A percentile compares a stretch with the other conserved stretches of the same genome.
phyloP scores from a whole-genome alignment of 768 basidiomycete species.

The Gymnopilus junonius region DNA sequence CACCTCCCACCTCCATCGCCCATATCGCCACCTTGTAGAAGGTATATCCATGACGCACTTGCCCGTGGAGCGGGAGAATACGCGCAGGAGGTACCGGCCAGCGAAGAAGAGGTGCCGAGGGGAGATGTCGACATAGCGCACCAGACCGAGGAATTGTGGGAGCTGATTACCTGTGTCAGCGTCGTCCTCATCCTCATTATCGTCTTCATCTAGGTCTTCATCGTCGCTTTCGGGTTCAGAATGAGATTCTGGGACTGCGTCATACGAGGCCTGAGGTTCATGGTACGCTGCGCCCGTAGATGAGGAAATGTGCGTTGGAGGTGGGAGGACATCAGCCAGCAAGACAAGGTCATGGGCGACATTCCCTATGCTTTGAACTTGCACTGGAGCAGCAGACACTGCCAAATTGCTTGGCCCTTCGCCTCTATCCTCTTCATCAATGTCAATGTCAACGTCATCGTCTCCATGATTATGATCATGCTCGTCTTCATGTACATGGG shows the following conservation, averaged over 20 bases:
- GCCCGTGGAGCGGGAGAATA: slow-evolving; percentile 56
- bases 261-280: neutral
- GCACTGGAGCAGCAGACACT: neutral
- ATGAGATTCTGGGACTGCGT: neutral
- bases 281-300: neutral
- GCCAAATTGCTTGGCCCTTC: neutral
- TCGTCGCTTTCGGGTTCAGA: neutral
- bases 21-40: slow-evolving; percentile 37
- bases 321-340: neutral
- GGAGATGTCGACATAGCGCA: slow-evolving; percentile 72
- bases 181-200: slow-evolving; percentile 6
- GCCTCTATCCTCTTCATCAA: neutral
- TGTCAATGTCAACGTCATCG: neutral
- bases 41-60: slow-evolving; percentile 47
- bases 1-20: slow-evolving; percentile 38
- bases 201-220: slow-evolving; percentile 9
- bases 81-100: slow-evolving; percentile 47
- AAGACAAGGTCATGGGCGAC: neutral
- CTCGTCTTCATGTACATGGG: neutral
- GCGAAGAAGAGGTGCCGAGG: slow-evolving; percentile 64
- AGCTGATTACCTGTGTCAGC: slow-evolving; percentile 1
- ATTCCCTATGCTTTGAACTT: neutral
- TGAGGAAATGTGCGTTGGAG: neutral
- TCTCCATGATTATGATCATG: neutral
- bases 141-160: slow-evolving; percentile 34